These are phyloP conservation scores for Myxozyma nipponensis DNA, from an alignment of 805 yeast species.

Conservation along the genomic window DNA sequence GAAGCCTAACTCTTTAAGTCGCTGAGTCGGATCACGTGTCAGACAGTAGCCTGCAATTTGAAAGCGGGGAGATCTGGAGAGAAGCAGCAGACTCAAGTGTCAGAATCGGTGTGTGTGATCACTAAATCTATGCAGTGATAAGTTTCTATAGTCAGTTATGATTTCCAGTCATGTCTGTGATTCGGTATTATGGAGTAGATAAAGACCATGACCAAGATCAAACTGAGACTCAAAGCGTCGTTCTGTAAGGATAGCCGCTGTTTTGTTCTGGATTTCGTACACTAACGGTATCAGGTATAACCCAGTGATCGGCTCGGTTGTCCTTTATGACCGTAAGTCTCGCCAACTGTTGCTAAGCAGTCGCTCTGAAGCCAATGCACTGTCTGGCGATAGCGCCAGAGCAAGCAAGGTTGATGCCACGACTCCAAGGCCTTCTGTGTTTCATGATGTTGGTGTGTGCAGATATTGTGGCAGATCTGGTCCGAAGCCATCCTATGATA, in stretches of 20 bases:
- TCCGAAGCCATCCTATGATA: not conserved
- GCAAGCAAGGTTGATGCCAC: not conserved
- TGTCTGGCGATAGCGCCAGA: too few species aligned
- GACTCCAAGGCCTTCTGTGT: not conserved
- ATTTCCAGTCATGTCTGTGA: slow-evolving; percentile 21
- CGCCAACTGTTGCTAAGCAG: slow-evolving; percentile 22
- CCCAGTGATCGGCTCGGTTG: slow-evolving; percentile 22
- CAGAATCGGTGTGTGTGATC: too few species aligned
- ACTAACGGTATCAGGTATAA: slow-evolving; percentile 20
- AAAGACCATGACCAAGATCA: too few species aligned
- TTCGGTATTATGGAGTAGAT: slow-evolving; percentile 17
- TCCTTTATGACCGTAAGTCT: slow-evolving; percentile 19
- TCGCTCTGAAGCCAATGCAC: slow-evolving; percentile 2
- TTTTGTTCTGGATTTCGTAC: too few species aligned
- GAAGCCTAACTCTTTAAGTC: too few species aligned
- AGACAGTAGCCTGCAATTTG: too few species aligned
- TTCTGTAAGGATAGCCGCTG: slow-evolving; percentile 20
- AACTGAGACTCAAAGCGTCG: too few species aligned
- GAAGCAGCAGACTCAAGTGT: too few species aligned
- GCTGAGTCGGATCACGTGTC: too few species aligned
- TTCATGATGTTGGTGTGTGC: not conserved
- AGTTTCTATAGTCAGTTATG: too few species aligned
- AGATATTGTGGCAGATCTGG: slow-evolving; percentile 11
- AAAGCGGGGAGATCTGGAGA: too few species aligned
- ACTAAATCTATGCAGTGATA: too few species aligned